phyloP scores from a whole-genome alignment of 129 eudicot species.

The Pulicaria dysenterica region DNA sequence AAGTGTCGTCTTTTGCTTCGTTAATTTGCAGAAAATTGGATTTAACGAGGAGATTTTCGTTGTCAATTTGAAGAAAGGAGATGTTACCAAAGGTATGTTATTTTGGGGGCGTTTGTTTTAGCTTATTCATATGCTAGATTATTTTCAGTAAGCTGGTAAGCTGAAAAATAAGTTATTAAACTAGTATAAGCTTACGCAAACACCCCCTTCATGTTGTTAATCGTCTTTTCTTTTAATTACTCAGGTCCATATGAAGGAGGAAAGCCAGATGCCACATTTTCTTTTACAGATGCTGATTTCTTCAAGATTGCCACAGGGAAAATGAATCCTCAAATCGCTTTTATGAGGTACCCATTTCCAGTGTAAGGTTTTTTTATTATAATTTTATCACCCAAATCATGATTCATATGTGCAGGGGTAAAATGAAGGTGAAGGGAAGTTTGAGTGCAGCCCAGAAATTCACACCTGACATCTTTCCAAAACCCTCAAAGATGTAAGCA shows the following conservation, averaged over 20 bases:
- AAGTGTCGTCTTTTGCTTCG: background rate
- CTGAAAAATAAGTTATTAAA: no score
- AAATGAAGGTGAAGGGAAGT: constrained; percentile 79
- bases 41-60: constrained; percentile 75
- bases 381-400: background rate
- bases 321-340: constrained; percentile 51
- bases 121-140: background rate
- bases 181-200: no score
- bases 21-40: constrained; percentile 77
- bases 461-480: constrained; percentile 83
- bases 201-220: no score
- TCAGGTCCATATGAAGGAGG: constrained; percentile 82
- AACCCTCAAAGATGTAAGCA: constrained; percentile 61
- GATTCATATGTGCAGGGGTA: constrained; percentile 46
- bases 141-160: background rate
- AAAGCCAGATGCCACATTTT: constrained; percentile 88
- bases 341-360: constrained; percentile 36
- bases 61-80: constrained; percentile 94
- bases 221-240: background rate
- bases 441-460: constrained; percentile 78
- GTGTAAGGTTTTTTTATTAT: no score
- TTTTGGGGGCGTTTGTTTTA: background rate
- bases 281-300: constrained; percentile 87
- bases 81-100: constrained; percentile 78
- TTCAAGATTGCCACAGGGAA: constrained; percentile 48